Base-by-base conservation (phyloP, 371 early-diverging fungal species). In the Encephalitozoon romaleae region DNA sequence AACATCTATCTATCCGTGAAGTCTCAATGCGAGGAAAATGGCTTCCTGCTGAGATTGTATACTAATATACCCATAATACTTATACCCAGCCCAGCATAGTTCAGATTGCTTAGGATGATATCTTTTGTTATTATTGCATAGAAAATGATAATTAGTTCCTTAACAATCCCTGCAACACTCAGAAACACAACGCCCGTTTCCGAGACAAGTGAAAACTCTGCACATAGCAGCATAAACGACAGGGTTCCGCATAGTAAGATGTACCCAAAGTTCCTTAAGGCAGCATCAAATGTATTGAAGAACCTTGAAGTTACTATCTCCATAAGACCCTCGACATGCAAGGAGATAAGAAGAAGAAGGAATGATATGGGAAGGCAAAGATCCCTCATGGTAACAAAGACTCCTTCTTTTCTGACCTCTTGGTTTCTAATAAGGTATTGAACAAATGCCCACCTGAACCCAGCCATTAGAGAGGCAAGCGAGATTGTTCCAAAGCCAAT, bases 381-480 rank as follows among this genome's bases (percentile, higher is more conserved):
- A 18, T 82, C 81, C 51, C 75, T 72, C 18, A 85, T 80, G 12
- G 78, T 66, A 1, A 59, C 38, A 53, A 59, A 67, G 25, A 78
- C 15, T 25, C 78, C 77, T 34, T 77, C 67, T 23, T 80, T 81
- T 51, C 70, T 47, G 6, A 70, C 64, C 4, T 42, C 26, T 43
- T 68, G 67, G 64, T 78, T 79, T 23, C 78, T 67, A 53, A 84
- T 67, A 15, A 85, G 52, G 42, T 82, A 82, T 65, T 83, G 81
- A 26, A 85, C 67, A 76, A 83, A 83, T n/a, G 83, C 81, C 86
- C 84, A 82, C 45, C 83, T 67, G 43, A 85, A 80, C 4, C 86
- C 84, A 3, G 80, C 81, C 76, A 84, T 81, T 26, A 85, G 67
- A 43, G 79, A 82, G 3, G 81, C 74, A 4, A 67, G 26, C 4